Evolutionary conservation across 257 asterid genomes (phyloP).

Genomic region (Scutellaria baicalensis): DNA sequence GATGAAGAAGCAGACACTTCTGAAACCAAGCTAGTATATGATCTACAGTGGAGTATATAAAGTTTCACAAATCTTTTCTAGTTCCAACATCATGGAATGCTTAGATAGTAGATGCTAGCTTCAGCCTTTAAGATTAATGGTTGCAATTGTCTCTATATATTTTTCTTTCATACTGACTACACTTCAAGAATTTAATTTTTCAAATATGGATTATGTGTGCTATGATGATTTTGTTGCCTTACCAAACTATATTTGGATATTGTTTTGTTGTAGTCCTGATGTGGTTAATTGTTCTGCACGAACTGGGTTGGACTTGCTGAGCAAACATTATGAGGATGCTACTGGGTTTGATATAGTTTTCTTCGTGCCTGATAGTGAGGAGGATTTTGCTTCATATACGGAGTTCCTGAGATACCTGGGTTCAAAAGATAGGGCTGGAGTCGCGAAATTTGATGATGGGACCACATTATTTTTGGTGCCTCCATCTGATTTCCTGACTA

Average conservation of each 20-base stretch:
- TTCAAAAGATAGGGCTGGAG: conserved; percentile 89
- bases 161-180: background rate
- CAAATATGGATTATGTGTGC: background rate
- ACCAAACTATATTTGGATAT: background rate
- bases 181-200: background rate
- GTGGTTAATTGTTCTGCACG: conserved; percentile 85
- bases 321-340: conserved; percentile 83
- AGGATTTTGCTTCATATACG: conserved; percentile 85
- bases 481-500: conserved; percentile 75
- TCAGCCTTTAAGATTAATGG: background rate
- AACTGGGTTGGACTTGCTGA: conserved; percentile 85
- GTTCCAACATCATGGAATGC: background rate
- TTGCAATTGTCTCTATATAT: background rate
- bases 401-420: conserved; percentile 85
- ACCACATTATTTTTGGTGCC: conserved; percentile 94
- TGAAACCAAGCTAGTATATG: no score
- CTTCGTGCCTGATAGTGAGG: conserved; percentile 92
- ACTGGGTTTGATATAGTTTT: conserved; percentile 72
- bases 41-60: no score
- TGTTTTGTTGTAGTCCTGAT: conserved; percentile 58
- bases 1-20: no score
- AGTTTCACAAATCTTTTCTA: no score
- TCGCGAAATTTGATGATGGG: conserved; percentile 89
- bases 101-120: background rate
- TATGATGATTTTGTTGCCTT: background rate